Evolutionary conservation across 192 early-diverging fungal genomes (phyloP), one percentile per base, ranked within the genome.

Genomic region (Obelidium mucronatum): DNA sequence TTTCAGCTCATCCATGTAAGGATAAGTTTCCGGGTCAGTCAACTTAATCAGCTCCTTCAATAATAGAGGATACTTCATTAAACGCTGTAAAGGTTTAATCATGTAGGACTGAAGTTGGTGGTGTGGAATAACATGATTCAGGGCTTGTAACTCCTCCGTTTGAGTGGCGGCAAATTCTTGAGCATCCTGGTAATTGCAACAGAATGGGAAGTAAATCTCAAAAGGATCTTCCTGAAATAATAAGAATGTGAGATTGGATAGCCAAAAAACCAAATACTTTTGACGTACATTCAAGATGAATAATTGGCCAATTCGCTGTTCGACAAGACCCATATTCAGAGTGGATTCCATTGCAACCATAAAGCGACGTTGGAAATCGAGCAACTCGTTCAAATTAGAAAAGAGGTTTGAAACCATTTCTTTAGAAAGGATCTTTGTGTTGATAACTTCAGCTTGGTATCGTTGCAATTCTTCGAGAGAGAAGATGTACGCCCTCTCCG

Each of bases 301-400:
- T 11, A 97, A 83, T 13, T 83, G 84, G 31, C 98, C 98, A 86
- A 98, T 91, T 51, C 92, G 84, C 80, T 99, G 96, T 58, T 99
- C 95, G 42, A 87, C 80, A 26, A 92, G 74, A 30, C 89, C 61
- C 74, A 89, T 85, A 24, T 90, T 88, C 36, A 94, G 86, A 2
- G 79, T 78, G 33, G 92, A 87, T 84, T 99, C 98, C 80, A 99
- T 81, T 51, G 89, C 89, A 53, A 98, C 90, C 76, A 99, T 83
- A 75, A 99, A 98, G 40, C 97, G 90, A n/a, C 96, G 90, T 82
- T 98, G 96, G 61, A 98, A 98, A 74, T 99, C 97, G 30, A 98
- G 89, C 31, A 99, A 84, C 53, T 92, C 90, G 79, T 93, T 92
- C 58, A 99, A 85, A 79, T 99, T 98, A 55, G 92, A 93, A 83